These are phyloP conservation scores for Fraxinus angustifolia DNA, from an alignment of 305 asterid species.

Conservation along the genomic window DNA sequence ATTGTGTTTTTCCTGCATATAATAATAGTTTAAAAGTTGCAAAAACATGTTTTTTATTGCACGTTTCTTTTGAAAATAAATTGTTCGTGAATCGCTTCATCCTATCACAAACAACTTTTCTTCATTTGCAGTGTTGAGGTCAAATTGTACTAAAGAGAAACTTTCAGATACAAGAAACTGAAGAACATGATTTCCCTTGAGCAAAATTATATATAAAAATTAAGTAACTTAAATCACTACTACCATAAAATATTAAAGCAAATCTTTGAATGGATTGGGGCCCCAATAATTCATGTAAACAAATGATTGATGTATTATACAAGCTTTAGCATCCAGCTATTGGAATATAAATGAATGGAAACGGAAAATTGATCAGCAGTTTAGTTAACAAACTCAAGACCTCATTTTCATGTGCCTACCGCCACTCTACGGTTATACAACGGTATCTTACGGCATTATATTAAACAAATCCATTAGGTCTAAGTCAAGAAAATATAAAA, in stretches of 20 bases:
- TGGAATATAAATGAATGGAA: background rate
- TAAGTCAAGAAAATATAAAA: constrained; percentile 2
- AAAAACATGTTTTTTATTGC: background rate
- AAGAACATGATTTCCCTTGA: background rate
- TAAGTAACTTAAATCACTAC: background rate
- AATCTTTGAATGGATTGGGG: constrained; percentile 8
- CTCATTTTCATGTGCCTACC: background rate
- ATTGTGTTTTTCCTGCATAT: background rate
- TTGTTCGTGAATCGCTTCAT: background rate
- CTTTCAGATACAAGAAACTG: background rate
- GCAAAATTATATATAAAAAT: background rate
- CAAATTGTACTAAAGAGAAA: background rate
- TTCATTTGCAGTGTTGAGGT: background rate
- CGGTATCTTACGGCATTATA: background rate
- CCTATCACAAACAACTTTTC: background rate
- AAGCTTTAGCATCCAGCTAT: background rate
- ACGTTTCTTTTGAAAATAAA: background rate
- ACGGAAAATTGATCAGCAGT: background rate
- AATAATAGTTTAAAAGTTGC: background rate
- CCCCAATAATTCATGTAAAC: constrained; percentile 10
- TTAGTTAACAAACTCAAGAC: background rate
- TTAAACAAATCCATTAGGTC: background rate
- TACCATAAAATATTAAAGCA: background rate
- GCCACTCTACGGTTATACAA: background rate
- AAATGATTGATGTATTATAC: constrained; percentile 31